Evolutionary conservation across 1,284 basidiomycete species (phyloP).

Genomic region (Athelia psychrophila): DNA sequence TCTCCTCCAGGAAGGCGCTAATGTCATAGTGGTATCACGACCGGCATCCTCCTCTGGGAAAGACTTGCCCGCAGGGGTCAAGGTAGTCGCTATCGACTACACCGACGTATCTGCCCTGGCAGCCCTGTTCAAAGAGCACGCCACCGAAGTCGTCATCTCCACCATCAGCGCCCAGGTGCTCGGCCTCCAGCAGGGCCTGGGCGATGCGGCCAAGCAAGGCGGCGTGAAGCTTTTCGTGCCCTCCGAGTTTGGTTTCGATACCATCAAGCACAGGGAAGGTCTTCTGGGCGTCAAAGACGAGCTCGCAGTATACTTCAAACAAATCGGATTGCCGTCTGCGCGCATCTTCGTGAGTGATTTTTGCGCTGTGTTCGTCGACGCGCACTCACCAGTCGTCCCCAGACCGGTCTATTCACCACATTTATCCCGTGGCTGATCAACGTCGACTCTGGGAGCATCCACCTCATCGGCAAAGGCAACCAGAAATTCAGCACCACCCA

Average conservation of each 20-base stretch:
- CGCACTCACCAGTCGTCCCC: conserved; percentile 11
- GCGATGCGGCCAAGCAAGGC: conserved; percentile 8
- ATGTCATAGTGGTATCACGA: too few species aligned
- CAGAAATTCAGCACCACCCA: conserved; percentile 25
- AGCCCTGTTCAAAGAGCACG: conserved; percentile 25
- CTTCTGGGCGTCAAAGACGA: conserved; percentile 4
- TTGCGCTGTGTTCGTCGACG: too few species aligned
- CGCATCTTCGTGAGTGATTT: conserved; percentile 29
- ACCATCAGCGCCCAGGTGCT: conserved; percentile 24
- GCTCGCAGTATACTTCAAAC: conserved; percentile 22
- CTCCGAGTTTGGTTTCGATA: conserved; percentile 30
- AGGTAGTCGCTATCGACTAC: conserved; percentile 28
- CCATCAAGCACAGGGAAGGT: conserved; percentile 1
- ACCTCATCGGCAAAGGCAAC: conserved; percentile 30
- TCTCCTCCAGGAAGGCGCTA: too few species aligned
- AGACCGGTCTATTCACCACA: conserved; percentile 26
- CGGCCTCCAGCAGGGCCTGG: conserved; percentile 24
- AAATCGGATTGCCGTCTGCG: conserved; percentile 28
- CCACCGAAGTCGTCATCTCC: conserved; percentile 33
- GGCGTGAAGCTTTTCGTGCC: conserved; percentile 36
- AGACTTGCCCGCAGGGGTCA: conserved; percentile 17
- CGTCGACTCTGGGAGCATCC: conserved; percentile 25
- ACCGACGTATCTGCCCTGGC: conserved; percentile 22
- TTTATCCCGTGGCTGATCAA: conserved; percentile 19
- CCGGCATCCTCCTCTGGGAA: too few species aligned